Evolutionary conservation across 2,329 filamentous ascomycete genomes (phyloP).

Genomic region (Penicillium hesseltinei): DNA sequence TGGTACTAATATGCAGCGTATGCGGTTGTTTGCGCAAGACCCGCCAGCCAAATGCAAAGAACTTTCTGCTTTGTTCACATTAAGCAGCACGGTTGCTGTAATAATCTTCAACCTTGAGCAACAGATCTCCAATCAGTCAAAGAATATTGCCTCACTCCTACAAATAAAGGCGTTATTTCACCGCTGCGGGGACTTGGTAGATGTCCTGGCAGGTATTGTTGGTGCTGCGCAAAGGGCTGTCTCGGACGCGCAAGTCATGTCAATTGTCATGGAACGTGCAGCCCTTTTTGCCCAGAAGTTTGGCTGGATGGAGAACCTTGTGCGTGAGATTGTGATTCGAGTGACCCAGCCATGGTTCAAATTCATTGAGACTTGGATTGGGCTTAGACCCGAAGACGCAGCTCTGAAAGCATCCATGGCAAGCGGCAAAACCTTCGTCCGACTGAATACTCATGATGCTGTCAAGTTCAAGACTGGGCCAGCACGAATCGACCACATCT

Average conservation of each 20-base stretch:
- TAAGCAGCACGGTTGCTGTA: constrained; percentile 35
- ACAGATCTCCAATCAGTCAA: constrained; percentile 30
- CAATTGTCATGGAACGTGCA: constrained; percentile 60
- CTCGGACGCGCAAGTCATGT: constrained; percentile 62
- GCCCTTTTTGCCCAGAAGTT: constrained; percentile 64
- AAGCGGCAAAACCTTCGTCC: constrained; percentile 60
- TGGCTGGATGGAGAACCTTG: constrained; percentile 59
- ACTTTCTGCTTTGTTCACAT: constrained; percentile 35
- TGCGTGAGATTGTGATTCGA: constrained; percentile 64
- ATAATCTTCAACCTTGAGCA: constrained; percentile 40
- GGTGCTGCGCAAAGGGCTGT: constrained; percentile 48
- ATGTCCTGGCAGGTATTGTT: constrained; percentile 37
- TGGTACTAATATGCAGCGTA: constrained; percentile 38
- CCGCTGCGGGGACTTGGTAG: constrained; percentile 39
- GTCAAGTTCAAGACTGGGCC: constrained; percentile 57
- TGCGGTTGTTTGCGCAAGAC: constrained; percentile 37
- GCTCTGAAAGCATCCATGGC: constrained; percentile 50
- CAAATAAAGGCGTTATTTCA: constrained; percentile 41
- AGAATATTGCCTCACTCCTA: constrained; percentile 33
- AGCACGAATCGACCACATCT: constrained; percentile 62
- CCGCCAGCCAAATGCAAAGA: constrained; percentile 27
- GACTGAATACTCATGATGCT: constrained; percentile 57
- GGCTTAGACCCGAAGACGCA: constrained; percentile 60
- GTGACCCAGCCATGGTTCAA: constrained; percentile 66
- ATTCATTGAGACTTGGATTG: constrained; percentile 72